A percentile compares a stretch with the other conserved stretches of the same genome.
phyloP scores from a whole-genome alignment of 495 filamentous ascomycete species.

The Amorphotheca resinae region DNA sequence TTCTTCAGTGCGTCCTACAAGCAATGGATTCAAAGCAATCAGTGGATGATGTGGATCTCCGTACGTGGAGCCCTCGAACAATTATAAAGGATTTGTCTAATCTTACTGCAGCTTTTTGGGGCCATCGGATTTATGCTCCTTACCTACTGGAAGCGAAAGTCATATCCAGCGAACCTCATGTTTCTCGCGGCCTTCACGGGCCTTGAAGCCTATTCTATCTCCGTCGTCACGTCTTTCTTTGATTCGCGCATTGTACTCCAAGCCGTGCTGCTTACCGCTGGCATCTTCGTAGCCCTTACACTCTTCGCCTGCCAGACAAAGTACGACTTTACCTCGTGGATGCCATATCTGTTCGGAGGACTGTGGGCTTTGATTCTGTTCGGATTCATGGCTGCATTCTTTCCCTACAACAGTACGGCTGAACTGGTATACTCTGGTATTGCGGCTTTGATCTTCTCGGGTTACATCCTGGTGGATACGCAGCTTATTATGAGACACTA shows the following conservation, averaged over 20 bases:
- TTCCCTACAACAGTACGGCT: constrained; percentile 62
- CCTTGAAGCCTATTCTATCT: constrained; percentile 86
- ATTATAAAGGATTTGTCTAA: not conserved
- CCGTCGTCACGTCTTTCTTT: constrained; percentile 83
- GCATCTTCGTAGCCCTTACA: constrained; percentile 86
- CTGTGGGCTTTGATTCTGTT: constrained; percentile 88
- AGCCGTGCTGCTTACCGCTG: constrained; percentile 79
- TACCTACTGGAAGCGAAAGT: constrained; percentile 97
- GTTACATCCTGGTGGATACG: constrained; percentile 90
- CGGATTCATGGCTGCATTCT: constrained; percentile 77
- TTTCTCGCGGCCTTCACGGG: constrained; percentile 89
- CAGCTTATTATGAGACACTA: constrained; percentile 90
- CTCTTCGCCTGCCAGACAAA: constrained; percentile 95
- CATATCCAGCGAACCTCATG: constrained; percentile 86
- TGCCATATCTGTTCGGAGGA: constrained; percentile 84
- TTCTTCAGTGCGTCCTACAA: constrained; percentile 77
- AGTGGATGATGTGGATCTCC: constrained; percentile 74
- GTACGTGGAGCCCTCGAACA: constrained; percentile 23
- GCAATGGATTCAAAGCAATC: constrained; percentile 72
- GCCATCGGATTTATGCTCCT: constrained; percentile 32
- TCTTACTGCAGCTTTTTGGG: constrained; percentile 13
- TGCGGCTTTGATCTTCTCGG: constrained; percentile 77
- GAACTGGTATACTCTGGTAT: constrained; percentile 78
- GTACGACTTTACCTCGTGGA: constrained; percentile 95
- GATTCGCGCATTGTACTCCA: constrained; percentile 69